These are phyloP conservation scores for Isochrysis galbana DNA, from an alignment of 78 protist species.

Conservation along the genomic window DNA sequence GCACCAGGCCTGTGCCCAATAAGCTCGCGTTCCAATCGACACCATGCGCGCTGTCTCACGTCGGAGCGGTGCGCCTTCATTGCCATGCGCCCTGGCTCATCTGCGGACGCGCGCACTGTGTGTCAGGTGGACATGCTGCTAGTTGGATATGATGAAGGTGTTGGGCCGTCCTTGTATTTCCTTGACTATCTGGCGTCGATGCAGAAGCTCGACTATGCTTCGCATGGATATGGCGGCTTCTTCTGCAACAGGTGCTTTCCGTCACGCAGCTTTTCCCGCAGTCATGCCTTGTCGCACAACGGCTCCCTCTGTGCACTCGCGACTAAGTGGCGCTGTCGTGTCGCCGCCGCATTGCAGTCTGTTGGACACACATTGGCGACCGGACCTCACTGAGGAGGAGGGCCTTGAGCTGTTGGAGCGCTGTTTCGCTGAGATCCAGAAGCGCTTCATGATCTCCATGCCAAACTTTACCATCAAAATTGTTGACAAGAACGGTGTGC, in stretches of 20 bases:
- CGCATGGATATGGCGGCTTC: constrained; percentile 70
- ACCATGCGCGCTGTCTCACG: no score
- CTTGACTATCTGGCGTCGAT: constrained; percentile 69
- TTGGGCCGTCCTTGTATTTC: constrained; percentile 53
- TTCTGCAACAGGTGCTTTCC: constrained; percentile 8
- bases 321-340: not conserved
- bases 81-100: no score
- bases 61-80: no score
- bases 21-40: no score
- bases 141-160: constrained; percentile 62
- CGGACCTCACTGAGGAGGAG: constrained; percentile 48
- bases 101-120: no score
- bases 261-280: no score
- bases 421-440: constrained; percentile 45
- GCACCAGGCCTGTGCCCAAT: no score
- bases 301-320: no score
- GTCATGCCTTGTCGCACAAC: no score
- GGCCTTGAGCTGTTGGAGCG: constrained; percentile 48
- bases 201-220: constrained; percentile 44
- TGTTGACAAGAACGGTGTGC: constrained; percentile 54
- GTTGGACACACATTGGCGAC: constrained; percentile 50
- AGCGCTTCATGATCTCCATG: constrained; percentile 47
- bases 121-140: constrained; percentile 50
- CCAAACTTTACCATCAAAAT: constrained; percentile 58
- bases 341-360: constrained; percentile 20